Base-by-base conservation (phyloP, 176 grass and related monocot genomes). In the Oryza punctata region DNA sequence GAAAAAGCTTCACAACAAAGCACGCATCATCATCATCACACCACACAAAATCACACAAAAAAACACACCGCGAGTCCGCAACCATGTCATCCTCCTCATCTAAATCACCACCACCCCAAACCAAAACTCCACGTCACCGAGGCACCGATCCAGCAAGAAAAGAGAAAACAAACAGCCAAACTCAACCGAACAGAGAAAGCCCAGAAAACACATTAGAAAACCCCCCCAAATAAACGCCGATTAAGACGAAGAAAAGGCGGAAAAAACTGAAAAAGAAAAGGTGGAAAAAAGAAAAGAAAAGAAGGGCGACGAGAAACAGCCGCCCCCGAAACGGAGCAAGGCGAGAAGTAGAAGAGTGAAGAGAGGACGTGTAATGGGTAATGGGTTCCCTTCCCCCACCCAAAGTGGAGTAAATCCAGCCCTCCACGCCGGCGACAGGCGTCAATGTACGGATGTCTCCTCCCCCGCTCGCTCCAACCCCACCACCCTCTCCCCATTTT, bases 361-460 rank as follows among this genome's bases (percentile, higher is more conserved):
- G 46, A 12, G 9, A 4, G 32, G 32, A 33, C 3, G n/a, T n/a
- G n/a, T n/a, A n/a, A n/a, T n/a, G n/a, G n/a, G n/a, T n/a, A 33
- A 33, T 0, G 2, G 1, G 19, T 5, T 10, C 30, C 32, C 29
- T 30, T 41, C 14, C 14, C 47, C 47, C 14, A 16, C 47, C 66
- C 72, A 72, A 82, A 83, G n/a, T n/a, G n/a, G n/a, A n/a, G 46
- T 80, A 90, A 89, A 84, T 90, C 63, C 78, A 86, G 85, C 72
- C 76, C 23, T 88, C 80, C 91, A 88, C 94, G 87, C 84, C 94
- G 85, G 81, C 79, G 85, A 90, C 94, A 91, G 76, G 64, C 89
- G 89, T 94, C 91, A 88, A 88, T 67, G 91, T 97, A 97, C 94
- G 94, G 91, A 90, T 84, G 85, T 89, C 79, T 50, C 93, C 85